Conservation (phyloP, 371 early-diverging fungal genomes). For the Mortierella polycephala region DNA sequence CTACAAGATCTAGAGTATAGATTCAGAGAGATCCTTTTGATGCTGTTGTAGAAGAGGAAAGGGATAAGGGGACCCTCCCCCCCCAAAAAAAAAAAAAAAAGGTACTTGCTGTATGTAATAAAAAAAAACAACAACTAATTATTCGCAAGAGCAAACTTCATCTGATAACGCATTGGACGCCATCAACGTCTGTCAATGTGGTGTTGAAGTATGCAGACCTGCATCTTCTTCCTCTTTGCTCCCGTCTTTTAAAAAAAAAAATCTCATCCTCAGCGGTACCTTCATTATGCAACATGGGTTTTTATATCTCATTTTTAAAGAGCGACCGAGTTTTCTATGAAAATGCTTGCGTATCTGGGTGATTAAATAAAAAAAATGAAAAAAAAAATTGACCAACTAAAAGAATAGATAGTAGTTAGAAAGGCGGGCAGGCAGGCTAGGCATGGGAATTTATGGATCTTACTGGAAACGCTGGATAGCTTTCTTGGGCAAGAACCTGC, state of each 20-base stretch:
- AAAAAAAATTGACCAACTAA: neutral
- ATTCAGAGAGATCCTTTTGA: neutral
- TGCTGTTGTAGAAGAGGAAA: neutral
- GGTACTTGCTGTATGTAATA: neutral
- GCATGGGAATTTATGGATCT: neutral
- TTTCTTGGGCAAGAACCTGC: conserved; percentile 60
- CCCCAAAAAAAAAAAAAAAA: neutral
- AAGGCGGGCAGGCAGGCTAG: too few relatives aligned
- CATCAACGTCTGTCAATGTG: too few relatives aligned
- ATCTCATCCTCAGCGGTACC: neutral
- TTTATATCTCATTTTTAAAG: too few relatives aligned
- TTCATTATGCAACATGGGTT: neutral
- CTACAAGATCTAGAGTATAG: conserved; percentile 66
- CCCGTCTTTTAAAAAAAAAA: conserved; percentile 5
- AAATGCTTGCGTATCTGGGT: too few relatives aligned
- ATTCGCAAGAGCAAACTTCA: too few relatives aligned
- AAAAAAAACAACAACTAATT: too few relatives aligned
- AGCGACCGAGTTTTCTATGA: too few relatives aligned
- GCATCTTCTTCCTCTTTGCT: too few relatives aligned
- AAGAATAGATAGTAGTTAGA: too few relatives aligned
- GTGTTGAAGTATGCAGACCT: too few relatives aligned
- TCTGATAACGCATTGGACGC: neutral
- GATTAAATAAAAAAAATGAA: neutral
- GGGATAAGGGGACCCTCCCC: too few relatives aligned
- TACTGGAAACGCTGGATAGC: conserved; percentile 41